Conservation (phyloP, 2,329 filamentous ascomycete species). For the Alternaria sp. region DNA sequence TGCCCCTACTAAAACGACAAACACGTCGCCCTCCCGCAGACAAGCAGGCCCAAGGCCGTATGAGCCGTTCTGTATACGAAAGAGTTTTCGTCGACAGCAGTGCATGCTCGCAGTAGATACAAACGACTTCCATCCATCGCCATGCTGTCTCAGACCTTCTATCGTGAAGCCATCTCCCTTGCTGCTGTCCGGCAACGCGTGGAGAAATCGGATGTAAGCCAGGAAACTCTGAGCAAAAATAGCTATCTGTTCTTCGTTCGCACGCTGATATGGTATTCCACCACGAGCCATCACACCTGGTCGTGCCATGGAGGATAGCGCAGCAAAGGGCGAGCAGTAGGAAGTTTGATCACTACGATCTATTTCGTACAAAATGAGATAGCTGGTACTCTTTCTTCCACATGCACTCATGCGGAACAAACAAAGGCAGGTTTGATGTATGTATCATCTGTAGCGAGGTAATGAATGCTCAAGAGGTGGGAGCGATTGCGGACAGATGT, state of each 20-base stretch:
- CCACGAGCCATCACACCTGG: no score
- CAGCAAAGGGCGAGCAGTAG: neutral
- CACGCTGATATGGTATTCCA: neutral
- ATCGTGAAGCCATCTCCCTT: neutral
- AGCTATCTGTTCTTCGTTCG: neutral
- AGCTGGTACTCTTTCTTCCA: neutral
- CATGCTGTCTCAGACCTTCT: neutral
- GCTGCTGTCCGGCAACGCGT: neutral
- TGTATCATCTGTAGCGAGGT: neutral
- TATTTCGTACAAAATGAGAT: neutral
- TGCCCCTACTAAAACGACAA: neutral
- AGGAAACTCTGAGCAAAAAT: neutral
- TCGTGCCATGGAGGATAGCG: neutral
- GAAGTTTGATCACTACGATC: neutral
- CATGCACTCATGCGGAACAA: neutral
- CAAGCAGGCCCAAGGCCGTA: neutral
- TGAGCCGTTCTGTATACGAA: neutral
- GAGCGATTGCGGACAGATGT: neutral
- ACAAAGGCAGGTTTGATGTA: neutral
- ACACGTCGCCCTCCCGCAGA: neutral
- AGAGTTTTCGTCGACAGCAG: neutral
- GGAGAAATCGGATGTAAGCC: neutral
- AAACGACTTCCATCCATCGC: neutral
- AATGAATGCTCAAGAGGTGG: neutral
- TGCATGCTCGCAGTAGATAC: fast-evolving